A percentile compares a stretch with the other conserved stretches of the same genome.
These are phyloP conservation scores for Cordyceps farinosa DNA, from an alignment of 2,329 filamentous ascomycete species.

Conservation along the genomic window DNA sequence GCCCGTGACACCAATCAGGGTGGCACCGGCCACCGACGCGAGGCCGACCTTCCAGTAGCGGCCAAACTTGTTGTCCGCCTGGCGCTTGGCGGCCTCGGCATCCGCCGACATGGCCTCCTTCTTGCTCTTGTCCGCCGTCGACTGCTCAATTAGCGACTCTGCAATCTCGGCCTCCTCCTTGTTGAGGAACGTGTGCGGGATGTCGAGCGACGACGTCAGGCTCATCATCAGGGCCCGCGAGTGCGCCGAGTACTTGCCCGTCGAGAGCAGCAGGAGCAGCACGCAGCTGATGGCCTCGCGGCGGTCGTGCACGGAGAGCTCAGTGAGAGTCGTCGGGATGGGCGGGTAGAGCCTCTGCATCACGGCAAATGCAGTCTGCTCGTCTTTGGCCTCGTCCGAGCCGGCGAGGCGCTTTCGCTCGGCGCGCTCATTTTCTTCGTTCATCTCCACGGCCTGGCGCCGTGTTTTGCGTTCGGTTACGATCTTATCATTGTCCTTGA, in stretches of 20 bases:
- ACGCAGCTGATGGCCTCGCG: conserved; percentile 65
- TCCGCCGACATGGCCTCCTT: conserved; percentile 63
- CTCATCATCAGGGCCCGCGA: conserved; percentile 67
- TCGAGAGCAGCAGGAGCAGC: conserved; percentile 65
- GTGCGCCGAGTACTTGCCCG: conserved; percentile 71
- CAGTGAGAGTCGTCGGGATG: conserved; percentile 51
- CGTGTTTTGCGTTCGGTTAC: conserved; percentile 45
- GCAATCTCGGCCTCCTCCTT: conserved; percentile 73
- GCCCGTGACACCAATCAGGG: conserved; percentile 85
- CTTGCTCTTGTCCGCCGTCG: conserved; percentile 40
- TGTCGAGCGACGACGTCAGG: conserved; percentile 62
- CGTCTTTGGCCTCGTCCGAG: conserved; percentile 32
- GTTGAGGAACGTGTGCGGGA: conserved; percentile 60
- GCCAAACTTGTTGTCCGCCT: conserved; percentile 64
- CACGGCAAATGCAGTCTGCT: conserved; percentile 38
- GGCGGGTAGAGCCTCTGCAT: conserved; percentile 53
- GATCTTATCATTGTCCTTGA: conserved; percentile 46
- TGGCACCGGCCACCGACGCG: conserved; percentile 82
- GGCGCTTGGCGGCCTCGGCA: conserved; percentile 69
- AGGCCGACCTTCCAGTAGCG: conserved; percentile 89
- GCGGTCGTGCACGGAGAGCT: conserved; percentile 56
- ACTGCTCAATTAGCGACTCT: conserved; percentile 66
- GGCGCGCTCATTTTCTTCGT: conserved; percentile 32
- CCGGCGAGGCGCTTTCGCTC: conserved; percentile 36
- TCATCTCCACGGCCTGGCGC: conserved; percentile 39